A percentile compares a stretch with the other conserved stretches of the same genome.
phyloP scores from a whole-genome alignment of 2,329 filamentous ascomycete species.

The Botrytis squamosa region DNA sequence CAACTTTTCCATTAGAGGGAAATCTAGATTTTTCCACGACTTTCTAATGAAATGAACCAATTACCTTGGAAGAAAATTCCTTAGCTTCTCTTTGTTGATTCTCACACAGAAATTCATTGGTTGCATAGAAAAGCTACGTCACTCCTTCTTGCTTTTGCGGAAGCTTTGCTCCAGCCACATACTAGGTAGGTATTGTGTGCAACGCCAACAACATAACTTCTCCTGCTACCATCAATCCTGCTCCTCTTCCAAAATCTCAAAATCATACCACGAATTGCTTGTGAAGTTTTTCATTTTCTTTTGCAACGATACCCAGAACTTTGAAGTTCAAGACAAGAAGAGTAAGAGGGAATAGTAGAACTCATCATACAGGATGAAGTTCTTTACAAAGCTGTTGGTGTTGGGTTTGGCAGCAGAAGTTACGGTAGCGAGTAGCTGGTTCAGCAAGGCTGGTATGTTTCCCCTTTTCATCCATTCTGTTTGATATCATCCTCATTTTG shows the following conservation, averaged over 20 bases:
- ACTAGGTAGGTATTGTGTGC: background rate
- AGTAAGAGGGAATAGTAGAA: background rate
- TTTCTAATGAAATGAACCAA: background rate
- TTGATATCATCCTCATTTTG: background rate
- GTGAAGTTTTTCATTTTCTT: background rate
- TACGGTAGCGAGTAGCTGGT: slow-evolving; percentile 76
- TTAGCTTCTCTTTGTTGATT: background rate
- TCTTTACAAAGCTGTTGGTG: slow-evolving; percentile 68
- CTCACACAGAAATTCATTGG: slow-evolving; percentile 3
- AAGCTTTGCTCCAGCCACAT: slow-evolving; percentile 18
- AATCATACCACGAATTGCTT: background rate
- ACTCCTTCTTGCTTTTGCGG: background rate
- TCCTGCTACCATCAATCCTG: background rate
- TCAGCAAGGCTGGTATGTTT: slow-evolving; percentile 75
- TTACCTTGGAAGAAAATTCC: background rate
- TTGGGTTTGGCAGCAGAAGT: slow-evolving; percentile 70
- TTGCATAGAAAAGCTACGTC: background rate
- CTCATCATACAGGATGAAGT: slow-evolving; percentile 61
- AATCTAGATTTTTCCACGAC: slow-evolving; percentile 7
- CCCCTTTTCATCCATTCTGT: background rate
- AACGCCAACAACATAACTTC: slow-evolving; percentile 11
- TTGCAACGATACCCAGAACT: background rate
- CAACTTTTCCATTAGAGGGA: slow-evolving; percentile 16
- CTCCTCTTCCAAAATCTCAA: background rate
- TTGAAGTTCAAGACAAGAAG: background rate